Base-by-base conservation (phyloP, 768 basidiomycete species). In the Naganishia friedmannii region DNA sequence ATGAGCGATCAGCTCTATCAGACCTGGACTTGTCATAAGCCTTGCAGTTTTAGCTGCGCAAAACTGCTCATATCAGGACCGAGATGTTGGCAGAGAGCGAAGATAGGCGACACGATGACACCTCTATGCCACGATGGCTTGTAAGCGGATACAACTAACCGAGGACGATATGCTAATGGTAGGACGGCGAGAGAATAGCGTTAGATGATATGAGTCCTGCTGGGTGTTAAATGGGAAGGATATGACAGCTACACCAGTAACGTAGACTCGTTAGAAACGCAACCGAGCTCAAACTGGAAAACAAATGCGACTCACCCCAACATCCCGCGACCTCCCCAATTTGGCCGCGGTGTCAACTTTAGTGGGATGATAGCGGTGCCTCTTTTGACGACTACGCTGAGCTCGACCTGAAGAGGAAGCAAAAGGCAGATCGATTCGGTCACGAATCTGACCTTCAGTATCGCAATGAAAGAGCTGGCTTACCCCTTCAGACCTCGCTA, bases 321-420 rank as follows among this genome's bases (percentile, higher is more conserved):
- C 78, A 89, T 83, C 10, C 93, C 93, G 70, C 91, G 84, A 12
- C 93, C 93, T 72, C 91, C 92, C 93, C 93, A 96, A 8, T 88
- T 88, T 68, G 84, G 86, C 60, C 86, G 81, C 7, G 92, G 91
- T 3, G 83, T 88, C 53, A 93, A 82, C n/a, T 80, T 84, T 69
- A 92, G 75, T 23, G 82, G 82, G 17, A 86, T 73, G 8, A 75
- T 78, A 72, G 85, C 78, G 3, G 79, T 84, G 6, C 82, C 79
- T 34, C 90, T 86, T 32, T 86, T 80, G 10, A 91, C 84, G 54
- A 85, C 83, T 66, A 93, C 83, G 6, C 80, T 76, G 45, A 93
- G 82, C 55, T 85, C 83, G 57, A 84, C 84, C 91, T 92, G 73
- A 74, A 26, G 70, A 42, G n/a, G n/a, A 45, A 31, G 32, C 23